Conservation (phyloP, 768 basidiomycete genomes). For the Tephrocybe sp. region DNA sequence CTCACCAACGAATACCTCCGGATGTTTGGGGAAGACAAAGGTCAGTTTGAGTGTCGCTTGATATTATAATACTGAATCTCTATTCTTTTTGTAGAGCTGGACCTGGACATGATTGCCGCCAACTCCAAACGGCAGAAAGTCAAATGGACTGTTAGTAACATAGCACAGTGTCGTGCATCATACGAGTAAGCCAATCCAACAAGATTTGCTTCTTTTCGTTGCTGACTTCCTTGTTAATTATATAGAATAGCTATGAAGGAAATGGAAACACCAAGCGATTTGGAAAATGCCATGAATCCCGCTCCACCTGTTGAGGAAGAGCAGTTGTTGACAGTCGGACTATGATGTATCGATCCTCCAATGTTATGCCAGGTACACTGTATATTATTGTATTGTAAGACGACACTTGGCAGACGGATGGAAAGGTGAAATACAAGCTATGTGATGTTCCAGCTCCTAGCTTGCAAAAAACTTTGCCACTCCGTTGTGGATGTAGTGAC, state of each 20-base stretch:
- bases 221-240: neutral
- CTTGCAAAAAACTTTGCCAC: too few species aligned
- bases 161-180: conserved; percentile 59
- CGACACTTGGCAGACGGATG: too few species aligned
- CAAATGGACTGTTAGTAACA: conserved; percentile 46
- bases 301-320: too few species aligned
- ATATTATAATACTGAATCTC: neutral
- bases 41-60: conserved; percentile 45
- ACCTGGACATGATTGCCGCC: conserved; percentile 58
- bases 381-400: too few species aligned
- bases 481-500: too few species aligned
- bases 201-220: neutral
- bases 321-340: too few species aligned
- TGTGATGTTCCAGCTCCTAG: too few species aligned
- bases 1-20: conserved; percentile 55
- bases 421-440: too few species aligned
- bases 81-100: conserved; percentile 48
- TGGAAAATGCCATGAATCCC: conserved; percentile 9
- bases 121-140: conserved; percentile 58
- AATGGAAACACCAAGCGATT: conserved; percentile 25
- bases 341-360: too few species aligned
- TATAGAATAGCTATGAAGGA: conserved; percentile 22
- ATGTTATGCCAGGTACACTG: too few species aligned
- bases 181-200: conserved; percentile 50
- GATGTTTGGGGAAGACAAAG: conserved; percentile 65